Percentiles rank a stretch among this genome's conserved stretches.
These are phyloP conservation scores for Erysimum cheiri DNA, from an alignment of 441 rosid genomes.

Conservation along the genomic window DNA sequence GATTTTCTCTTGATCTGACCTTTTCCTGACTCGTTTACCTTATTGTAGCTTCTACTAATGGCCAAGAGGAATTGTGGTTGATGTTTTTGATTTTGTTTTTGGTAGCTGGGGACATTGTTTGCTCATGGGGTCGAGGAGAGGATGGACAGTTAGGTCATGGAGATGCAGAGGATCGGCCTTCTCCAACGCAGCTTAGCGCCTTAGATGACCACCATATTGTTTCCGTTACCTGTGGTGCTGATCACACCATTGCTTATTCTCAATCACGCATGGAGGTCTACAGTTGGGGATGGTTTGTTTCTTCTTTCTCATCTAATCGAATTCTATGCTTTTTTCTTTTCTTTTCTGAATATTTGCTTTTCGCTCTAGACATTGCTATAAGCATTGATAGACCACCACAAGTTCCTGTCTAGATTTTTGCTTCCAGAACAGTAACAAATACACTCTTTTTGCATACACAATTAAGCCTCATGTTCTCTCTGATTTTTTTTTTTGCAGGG, in stretches of 20 bases:
- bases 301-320: slow-evolving; percentile 1
- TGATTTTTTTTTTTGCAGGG: slow-evolving; percentile 62
- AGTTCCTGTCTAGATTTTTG: slow-evolving; percentile 16
- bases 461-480: neutral
- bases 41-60: neutral
- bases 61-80: neutral
- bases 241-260: slow-evolving; percentile 90
- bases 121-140: slow-evolving; percentile 99
- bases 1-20: slow-evolving; percentile 31
- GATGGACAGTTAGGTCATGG: slow-evolving; percentile 99
- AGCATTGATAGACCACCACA: neutral
- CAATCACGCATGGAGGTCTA: slow-evolving; percentile 65
- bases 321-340: too few species aligned
- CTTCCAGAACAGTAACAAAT: neutral
- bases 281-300: slow-evolving; percentile 98
- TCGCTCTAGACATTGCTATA: neutral
- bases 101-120: slow-evolving; percentile 85
- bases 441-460: neutral
- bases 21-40: neutral
- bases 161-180: slow-evolving; percentile 86
- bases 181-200: slow-evolving; percentile 79
- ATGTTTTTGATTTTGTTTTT: slow-evolving; percentile 24
- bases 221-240: slow-evolving; percentile 93
- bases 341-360: neutral
- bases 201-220: slow-evolving; percentile 68